phyloP scores from a whole-genome alignment of 179 eudicot genomes.

The Beta lomatogona region DNA sequence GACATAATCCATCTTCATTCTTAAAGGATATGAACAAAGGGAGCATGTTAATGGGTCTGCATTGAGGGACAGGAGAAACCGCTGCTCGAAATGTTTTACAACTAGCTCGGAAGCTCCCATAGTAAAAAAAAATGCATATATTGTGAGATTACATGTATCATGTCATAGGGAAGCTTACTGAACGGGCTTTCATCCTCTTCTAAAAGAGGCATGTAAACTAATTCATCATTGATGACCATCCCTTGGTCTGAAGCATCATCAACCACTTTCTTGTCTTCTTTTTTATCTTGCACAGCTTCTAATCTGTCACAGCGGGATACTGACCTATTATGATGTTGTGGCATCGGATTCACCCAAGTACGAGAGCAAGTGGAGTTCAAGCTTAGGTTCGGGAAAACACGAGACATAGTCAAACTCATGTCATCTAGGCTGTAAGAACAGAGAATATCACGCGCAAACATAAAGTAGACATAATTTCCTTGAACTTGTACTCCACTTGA shows the following conservation, averaged over 20 bases:
- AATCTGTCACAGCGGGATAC: not conserved
- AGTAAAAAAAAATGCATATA: conserved; percentile 2
- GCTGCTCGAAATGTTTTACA: not conserved
- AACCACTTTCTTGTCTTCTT: too few relatives aligned
- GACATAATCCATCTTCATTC: not conserved
- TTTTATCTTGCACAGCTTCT: not conserved
- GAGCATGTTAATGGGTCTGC: not conserved
- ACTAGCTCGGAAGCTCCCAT: not conserved
- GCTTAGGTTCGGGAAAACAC: too few relatives aligned
- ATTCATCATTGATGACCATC: too few relatives aligned
- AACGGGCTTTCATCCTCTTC: not conserved
- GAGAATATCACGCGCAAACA: too few relatives aligned
- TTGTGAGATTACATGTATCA: not conserved
- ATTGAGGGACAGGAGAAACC: not conserved
- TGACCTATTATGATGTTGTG: not conserved
- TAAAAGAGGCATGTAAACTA: too few relatives aligned
- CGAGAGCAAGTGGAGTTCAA: not conserved
- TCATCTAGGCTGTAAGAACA: not conserved
- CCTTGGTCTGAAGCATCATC: not conserved
- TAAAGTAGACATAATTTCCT: not conserved
- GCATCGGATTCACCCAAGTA: not conserved
- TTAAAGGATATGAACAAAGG: conserved; percentile 5
- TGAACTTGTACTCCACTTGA: not conserved
- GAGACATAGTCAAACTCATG: not conserved
- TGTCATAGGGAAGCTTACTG: not conserved